Percentiles rank a stretch among this genome's conserved stretches.
These are phyloP conservation scores for Eucalyptus cloeziana DNA, from an alignment of 345 rosid species.

Conservation along the genomic window DNA sequence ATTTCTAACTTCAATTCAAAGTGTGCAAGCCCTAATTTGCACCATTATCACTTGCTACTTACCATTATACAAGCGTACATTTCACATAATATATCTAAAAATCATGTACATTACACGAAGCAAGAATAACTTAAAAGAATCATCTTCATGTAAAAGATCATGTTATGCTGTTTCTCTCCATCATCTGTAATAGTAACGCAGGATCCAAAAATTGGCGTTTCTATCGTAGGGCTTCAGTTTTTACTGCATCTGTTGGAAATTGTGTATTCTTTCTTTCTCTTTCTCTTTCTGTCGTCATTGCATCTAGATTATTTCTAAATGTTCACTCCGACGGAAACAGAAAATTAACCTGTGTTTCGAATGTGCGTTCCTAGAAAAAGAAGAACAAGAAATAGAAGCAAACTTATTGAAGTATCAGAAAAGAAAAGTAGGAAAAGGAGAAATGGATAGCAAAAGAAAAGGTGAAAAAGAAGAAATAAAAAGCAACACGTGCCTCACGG, in stretches of 20 bases:
- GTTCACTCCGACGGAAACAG: not conserved
- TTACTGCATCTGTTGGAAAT: not conserved
- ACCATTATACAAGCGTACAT: not conserved
- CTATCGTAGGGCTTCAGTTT: not conserved
- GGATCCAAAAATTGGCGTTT: not conserved
- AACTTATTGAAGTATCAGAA: not conserved
- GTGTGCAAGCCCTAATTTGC: not conserved
- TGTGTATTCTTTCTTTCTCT: not conserved
- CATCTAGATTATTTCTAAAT: not conserved
- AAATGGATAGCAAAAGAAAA: too few species aligned
- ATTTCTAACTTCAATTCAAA: not conserved
- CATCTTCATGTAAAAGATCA: not conserved
- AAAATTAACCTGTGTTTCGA: not conserved
- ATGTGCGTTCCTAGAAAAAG: not conserved
- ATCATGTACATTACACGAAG: not conserved
- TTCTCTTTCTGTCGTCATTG: not conserved
- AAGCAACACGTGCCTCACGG: not conserved
- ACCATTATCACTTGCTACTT: not conserved
- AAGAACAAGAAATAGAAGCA: not conserved
- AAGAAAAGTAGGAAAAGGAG: not conserved
- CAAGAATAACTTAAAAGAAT: not conserved
- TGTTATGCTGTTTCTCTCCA: not conserved
- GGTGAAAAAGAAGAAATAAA: not conserved
- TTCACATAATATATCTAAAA: not conserved
- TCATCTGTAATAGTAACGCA: not conserved